Base-by-base conservation (phyloP, 305 asterid genomes). In the Nicotiana rustica region DNA sequence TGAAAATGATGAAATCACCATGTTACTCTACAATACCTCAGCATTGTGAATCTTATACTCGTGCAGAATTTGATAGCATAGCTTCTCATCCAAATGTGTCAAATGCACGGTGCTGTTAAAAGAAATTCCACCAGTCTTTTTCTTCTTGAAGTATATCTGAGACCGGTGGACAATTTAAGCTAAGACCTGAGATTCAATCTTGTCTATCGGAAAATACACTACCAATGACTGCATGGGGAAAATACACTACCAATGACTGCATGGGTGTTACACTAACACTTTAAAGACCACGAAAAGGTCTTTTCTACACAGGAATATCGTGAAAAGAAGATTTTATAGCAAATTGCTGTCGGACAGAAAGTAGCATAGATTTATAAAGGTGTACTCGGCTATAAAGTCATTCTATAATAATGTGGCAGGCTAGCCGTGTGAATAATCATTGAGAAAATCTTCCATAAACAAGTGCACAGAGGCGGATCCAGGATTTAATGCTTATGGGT, bases 31-130 rank as follows among this genome's bases (percentile, higher is more conserved):
- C 75, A 68, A 62, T 88, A 96, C 99, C 98, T 96, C 98, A 66
- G 99, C 99, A 88, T 96, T 96, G 93, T 96, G 99, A 88, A 96
- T 94, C 91, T 96, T 93, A 92, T 94, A 95, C 85, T 93, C 98
- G 8, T 95, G 98, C 82, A 92, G 84, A 80, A 96, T 96, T 85
- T 96, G 99, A 91, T 96, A 96, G 91, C 99, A 96, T 75, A 96
- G 97, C 90, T 96, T 96, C 93, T 96, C 99, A 88, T 96, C 99
- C 84, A 96, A 93, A 86, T 87, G 99, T 83, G 98, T 96, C 86
- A 96, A 88, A 56, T 89, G 88, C 10, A 84, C 4, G 2, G 99
- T 96, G 94, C 97, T 94, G 87, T 96, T 96, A 90, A 96, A 96
- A 80, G 98, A 96, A 86, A 96, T 93, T 82, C 98, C 99, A 56